phyloP scores from a whole-genome alignment of 78 protist genomes.

The Dictyostelium capitatum region DNA sequence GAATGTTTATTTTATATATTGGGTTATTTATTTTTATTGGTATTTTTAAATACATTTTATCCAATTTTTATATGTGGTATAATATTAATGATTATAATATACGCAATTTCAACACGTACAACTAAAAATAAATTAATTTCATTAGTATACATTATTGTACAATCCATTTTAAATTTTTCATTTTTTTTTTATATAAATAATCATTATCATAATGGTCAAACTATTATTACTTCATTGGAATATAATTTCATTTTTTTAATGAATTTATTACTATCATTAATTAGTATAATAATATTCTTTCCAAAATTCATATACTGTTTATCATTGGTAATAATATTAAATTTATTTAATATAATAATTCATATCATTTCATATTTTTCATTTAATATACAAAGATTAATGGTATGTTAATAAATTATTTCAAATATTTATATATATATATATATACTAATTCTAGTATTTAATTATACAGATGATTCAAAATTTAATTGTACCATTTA shows the following conservation, averaged over 20 bases:
- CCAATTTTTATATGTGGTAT: slow-evolving; percentile 8
- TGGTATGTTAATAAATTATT: slow-evolving; percentile 19
- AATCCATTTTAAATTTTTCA: slow-evolving; percentile 36
- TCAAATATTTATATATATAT: background rate
- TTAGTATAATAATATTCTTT: slow-evolving; percentile 28
- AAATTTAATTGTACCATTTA: slow-evolving; percentile 36
- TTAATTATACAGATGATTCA: slow-evolving; percentile 17
- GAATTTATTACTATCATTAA: background rate
- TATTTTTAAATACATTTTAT: background rate
- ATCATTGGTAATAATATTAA: background rate
- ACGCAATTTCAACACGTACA: background rate
- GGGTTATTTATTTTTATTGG: background rate
- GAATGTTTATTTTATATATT: background rate
- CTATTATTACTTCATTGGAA: background rate
- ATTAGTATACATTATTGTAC: background rate
- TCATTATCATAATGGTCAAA: background rate
- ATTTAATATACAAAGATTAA: background rate
- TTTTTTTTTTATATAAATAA: background rate
- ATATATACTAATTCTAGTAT: background rate
- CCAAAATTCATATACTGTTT: slow-evolving; percentile 29
- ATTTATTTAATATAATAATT: slow-evolving; percentile 6
- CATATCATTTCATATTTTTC: slow-evolving; percentile 21
- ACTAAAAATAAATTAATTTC: background rate
- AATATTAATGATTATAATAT: background rate
- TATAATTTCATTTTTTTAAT: slow-evolving; percentile 3